Evolutionary conservation across 2,329 filamentous ascomycete species (phyloP).

Genomic region (Colletotrichum somersetense): DNA sequence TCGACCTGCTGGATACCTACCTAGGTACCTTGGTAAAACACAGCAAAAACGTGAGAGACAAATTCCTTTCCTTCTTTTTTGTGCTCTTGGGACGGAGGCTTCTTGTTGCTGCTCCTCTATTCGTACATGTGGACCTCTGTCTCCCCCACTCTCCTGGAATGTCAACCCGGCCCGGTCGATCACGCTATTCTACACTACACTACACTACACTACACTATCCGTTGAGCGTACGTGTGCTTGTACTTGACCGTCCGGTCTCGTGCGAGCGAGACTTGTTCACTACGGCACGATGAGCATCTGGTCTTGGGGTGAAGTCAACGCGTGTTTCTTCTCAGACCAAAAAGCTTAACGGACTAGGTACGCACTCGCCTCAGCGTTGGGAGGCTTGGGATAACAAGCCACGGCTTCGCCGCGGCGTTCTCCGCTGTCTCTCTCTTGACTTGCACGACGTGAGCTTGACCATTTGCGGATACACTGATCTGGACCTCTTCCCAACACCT

Average conservation of each 20-base stretch:
- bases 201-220: background rate
- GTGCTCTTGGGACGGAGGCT: background rate
- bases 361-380: background rate
- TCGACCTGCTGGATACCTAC: too few relatives aligned
- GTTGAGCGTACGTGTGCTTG: background rate
- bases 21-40: too few relatives aligned
- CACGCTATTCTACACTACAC: background rate
- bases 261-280: background rate
- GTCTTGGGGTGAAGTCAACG: conserved; percentile 2
- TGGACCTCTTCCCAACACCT: conserved; percentile 11
- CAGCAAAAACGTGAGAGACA: background rate
- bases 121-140: background rate
- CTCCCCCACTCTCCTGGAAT: background rate
- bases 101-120: background rate
- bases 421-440: background rate
- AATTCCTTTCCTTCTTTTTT: background rate
- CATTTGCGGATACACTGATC: conserved; percentile 7
- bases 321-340: background rate
- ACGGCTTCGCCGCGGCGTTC: conserved; percentile 9
- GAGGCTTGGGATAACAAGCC: conserved; percentile 9
- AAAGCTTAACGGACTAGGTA: background rate
- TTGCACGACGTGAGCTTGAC: conserved; percentile 1
- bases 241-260: background rate
- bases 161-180: background rate
- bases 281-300: background rate